Evolutionary conservation across 1,139 yeast genomes (phyloP).

Genomic region (Lodderomyces parapsilosis): DNA sequence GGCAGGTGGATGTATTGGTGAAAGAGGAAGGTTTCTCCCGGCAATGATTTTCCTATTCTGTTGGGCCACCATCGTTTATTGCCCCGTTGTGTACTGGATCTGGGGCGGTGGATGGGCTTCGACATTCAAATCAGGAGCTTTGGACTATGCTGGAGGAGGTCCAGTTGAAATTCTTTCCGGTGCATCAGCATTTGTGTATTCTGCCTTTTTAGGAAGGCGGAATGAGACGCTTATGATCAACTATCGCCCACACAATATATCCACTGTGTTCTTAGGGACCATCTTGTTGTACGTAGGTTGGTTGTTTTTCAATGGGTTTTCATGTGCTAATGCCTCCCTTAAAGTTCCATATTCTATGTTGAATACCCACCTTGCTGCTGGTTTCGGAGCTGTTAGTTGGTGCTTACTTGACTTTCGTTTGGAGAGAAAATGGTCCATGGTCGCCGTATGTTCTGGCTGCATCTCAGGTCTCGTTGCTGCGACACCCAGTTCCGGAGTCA

Average conservation of each 20-base stretch:
- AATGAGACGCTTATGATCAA: conserved; percentile 82
- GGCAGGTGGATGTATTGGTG: conserved; percentile 89
- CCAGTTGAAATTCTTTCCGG: conserved; percentile 94
- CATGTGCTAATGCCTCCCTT: conserved; percentile 63
- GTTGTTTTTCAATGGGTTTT: conserved; percentile 87
- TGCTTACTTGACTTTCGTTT: conserved; percentile 83
- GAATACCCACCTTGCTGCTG: conserved; percentile 89
- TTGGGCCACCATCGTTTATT: conserved; percentile 90
- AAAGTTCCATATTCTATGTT: conserved; percentile 81
- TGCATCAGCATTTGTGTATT: conserved; percentile 83
- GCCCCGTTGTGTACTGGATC: conserved; percentile 92
- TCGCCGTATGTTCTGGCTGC: conserved; percentile 92
- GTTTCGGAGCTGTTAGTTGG: conserved; percentile 92
- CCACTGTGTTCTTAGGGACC: conserved; percentile 80
- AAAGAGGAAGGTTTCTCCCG: conserved; percentile 87
- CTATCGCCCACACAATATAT: conserved; percentile 92
- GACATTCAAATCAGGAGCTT: conserved; percentile 72
- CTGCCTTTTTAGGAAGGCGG: conserved; percentile 79
- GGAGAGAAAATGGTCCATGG: conserved; percentile 91
- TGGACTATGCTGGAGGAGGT: conserved; percentile 98
- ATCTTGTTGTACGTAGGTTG: conserved; percentile 68
- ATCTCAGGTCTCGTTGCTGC: conserved; percentile 96
- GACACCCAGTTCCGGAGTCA: conserved; percentile 89
- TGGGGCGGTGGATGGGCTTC: conserved; percentile 97
- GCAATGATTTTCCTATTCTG: conserved; percentile 77